Evolutionary conservation across 1,284 basidiomycete genomes (phyloP), one percentile per base, ranked within the genome.

Genomic region (Entoloma clypeatum): DNA sequence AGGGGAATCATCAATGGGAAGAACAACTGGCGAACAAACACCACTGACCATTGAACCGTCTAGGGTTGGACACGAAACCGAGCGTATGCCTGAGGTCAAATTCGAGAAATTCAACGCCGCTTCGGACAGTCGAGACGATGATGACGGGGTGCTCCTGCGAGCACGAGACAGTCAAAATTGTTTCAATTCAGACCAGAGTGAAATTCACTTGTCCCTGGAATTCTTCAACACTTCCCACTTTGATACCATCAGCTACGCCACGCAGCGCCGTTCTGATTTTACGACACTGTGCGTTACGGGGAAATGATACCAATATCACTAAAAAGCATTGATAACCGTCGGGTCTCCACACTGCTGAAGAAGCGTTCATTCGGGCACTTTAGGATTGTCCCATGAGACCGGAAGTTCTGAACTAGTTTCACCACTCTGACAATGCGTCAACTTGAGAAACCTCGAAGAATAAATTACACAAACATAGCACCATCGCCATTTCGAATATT

Each of bases 91-190:
- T 67, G 34, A 82, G 61, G 54, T 83, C 79, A 27, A 71, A 74
- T 11, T 70, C 60, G 13, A 83, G 60, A 48, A 69, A 75, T 21
- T 80, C 68, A 2, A 58, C 61, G 52, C 71, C 80, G 51, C 78
- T 81, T 46, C 81, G 63, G 1, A 83, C 81, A 7, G 79, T 81
- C 2, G 79, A 81, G 9, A 84, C 70, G 47, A 84, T 79, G 35
- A 84, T 81, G 5, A 80, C 69, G 0, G 69, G 66, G 11, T 79
- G 74, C 61, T 84, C 81, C 78, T 82, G 39, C 17, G 40, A 11
- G 13, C n/a, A 18, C n/a, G n/a, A n/a, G n/a, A n/a, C n/a, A n/a
- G n/a, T 29, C 9, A n/a, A n/a, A 16, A 10, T 4, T 16, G n/a
- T 6, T 37, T 3, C 22, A 16, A 22, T n/a, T n/a, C n/a, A n/a